Evolutionary conservation across 768 basidiomycete genomes (phyloP).

Genomic region (Termitomyces sp.): DNA sequence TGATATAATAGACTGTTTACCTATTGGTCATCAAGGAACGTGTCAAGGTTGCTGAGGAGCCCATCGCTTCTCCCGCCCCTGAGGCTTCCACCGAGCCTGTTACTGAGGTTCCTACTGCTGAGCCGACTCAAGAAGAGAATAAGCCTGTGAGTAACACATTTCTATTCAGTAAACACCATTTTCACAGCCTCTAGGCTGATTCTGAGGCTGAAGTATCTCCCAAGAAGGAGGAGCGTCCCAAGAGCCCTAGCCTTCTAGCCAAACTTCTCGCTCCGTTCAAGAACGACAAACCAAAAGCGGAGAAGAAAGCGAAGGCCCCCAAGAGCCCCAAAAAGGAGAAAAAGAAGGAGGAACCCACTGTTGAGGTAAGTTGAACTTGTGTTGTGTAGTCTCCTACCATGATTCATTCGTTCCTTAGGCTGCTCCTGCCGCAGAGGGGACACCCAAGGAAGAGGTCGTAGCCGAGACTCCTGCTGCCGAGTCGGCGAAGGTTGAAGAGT

Average conservation of each 20-base stretch:
- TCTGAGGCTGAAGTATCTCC: constrained; percentile 36
- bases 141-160: constrained; percentile 29
- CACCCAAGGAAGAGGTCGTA: constrained; percentile 19
- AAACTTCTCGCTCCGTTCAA: constrained; percentile 82
- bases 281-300: constrained; percentile 53
- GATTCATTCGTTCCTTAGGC: constrained; percentile 16
- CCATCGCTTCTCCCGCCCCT: constrained; percentile 16
- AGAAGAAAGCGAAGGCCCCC: constrained; percentile 58
- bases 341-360: constrained; percentile 60
- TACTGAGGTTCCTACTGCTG: constrained; percentile 15
- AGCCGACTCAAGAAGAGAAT: constrained; percentile 31
- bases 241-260: constrained; percentile 70
- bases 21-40: background rate
- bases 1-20: background rate
- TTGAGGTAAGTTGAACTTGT: constrained; percentile 35
- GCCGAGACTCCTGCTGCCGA: constrained; percentile 25
- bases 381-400: background rate
- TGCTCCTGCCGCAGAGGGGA: constrained; percentile 36
- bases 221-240: constrained; percentile 78
- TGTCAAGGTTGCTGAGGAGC: constrained; percentile 11
- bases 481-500: constrained; percentile 39
- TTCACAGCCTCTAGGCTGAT: constrained; percentile 19
- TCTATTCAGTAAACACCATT: background rate
- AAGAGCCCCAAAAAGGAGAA: constrained; percentile 81
- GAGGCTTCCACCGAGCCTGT: constrained; percentile 17